Base-by-base conservation (phyloP, 495 filamentous ascomycete genomes). In the Hypoxylon lenormandii region DNA sequence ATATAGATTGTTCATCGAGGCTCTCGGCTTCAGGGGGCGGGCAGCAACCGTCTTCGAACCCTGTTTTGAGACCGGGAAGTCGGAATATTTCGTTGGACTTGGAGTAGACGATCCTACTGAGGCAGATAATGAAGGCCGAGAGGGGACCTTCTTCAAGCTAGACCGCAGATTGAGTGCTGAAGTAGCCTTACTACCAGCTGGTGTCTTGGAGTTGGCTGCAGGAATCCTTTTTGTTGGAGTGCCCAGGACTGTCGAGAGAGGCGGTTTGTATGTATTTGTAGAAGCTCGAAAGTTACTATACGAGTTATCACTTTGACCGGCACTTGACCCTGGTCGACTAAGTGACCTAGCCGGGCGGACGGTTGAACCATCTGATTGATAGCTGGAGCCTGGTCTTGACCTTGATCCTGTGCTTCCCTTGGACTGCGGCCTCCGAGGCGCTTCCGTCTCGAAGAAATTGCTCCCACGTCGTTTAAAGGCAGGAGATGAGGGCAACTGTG, bases 1-100 rank as follows among this genome's bases (percentile, higher is more conserved):
- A 64, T 85, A 85, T 2, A 86, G 72, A 15, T 82, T 85, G 52
- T 78, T 83, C 2, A 88, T 69, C 7, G 88, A 85, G 13, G 86
- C 84, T 13, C 87, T 82, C 37, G 86, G 72, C 48, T 85, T 86
- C 0, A 84, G 74, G 1, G 82, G 73, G 26, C 82, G 83, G 3
- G 82, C 71, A 11, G 79, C 77, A 64, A 86, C 54, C 1, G 81
- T 84, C 68, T 85, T 89, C 33, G 82, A 81, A 19, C 79, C 83
- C 47, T 78, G 76, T 49, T 80, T 80, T 30, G 80, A 66, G 19
- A 67, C 54, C 12, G 79, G 51, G 22, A 69, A 64, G 28, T 67
- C 74, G 2, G 48, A 60, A 22, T 54, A 50, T 54, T 81, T 85
- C 36, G 77, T 78, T 3, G 82, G 79, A 69, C 77, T 85, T 6